These are phyloP conservation scores for Polyporus arcularius DNA, from an alignment of 768 basidiomycete species.

Conservation along the genomic window DNA sequence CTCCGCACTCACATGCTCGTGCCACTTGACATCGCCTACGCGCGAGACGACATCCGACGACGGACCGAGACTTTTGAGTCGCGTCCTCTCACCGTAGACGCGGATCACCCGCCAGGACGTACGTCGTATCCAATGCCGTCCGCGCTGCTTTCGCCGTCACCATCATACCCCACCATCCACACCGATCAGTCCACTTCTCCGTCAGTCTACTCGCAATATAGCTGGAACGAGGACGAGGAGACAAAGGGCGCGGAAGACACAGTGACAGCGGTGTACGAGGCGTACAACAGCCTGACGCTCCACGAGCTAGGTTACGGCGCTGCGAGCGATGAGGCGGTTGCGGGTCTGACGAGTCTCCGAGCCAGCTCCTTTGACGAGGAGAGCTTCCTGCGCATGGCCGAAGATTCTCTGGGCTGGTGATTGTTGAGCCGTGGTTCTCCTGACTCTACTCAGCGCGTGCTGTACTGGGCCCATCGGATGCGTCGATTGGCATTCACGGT, in stretches of 20 bases:
- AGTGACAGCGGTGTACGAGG: background rate
- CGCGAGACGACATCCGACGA: conserved; percentile 18
- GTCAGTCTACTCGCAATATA: conserved; percentile 6
- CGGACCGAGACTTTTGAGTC: conserved; percentile 11
- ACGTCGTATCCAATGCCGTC: background rate
- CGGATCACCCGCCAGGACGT: background rate
- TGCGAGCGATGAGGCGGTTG: background rate
- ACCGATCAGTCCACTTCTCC: background rate
- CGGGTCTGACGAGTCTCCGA: background rate
- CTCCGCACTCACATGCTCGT: conserved; percentile 8
- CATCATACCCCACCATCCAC: background rate
- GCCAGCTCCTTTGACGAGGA: conserved; percentile 23
- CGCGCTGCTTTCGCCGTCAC: background rate
- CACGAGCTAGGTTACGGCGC: background rate
- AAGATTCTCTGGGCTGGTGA: conserved; percentile 23
- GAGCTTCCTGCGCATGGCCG: conserved; percentile 26
- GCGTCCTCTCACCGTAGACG: background rate
- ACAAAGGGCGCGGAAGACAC: background rate
- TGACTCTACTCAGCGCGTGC: background rate
- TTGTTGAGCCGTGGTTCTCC: background rate
- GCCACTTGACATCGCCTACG: conserved; percentile 13
- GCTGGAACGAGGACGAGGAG: background rate
- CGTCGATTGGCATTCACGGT: background rate
- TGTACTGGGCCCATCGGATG: background rate
- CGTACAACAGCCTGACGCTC: background rate